A percentile compares a stretch with the other conserved stretches of the same genome.
Evolutionary conservation across 805 yeast genomes (phyloP).

Genomic region (Spathaspora sp.): DNA sequence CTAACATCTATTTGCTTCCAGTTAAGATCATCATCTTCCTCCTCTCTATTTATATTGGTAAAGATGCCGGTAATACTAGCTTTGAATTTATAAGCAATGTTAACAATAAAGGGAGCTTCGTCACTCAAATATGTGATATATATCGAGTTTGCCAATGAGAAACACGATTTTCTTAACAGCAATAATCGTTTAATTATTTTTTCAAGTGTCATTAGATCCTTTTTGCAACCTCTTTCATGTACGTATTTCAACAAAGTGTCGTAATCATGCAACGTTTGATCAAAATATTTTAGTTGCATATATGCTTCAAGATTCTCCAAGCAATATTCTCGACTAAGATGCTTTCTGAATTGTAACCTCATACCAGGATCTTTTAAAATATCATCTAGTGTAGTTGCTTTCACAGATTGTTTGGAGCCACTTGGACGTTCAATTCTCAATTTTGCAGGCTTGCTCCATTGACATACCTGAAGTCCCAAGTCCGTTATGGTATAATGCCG

Average conservation of each 20-base stretch:
- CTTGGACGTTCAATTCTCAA: background rate
- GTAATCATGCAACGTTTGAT: slow-evolving; percentile 43
- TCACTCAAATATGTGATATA: slow-evolving; percentile 61
- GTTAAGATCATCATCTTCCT: background rate
- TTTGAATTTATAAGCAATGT: slow-evolving; percentile 56
- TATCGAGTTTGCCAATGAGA: slow-evolving; percentile 59
- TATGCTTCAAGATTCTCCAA: slow-evolving; percentile 76
- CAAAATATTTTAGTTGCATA: slow-evolving; percentile 52
- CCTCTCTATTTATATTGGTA: background rate
- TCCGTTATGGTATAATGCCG: slow-evolving; percentile 42
- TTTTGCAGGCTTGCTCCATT: slow-evolving; percentile 17
- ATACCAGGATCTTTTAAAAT: slow-evolving; percentile 73
- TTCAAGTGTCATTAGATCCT: background rate
- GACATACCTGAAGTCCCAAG: slow-evolving; percentile 31
- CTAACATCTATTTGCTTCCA: background rate
- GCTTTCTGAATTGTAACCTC: slow-evolving; percentile 62
- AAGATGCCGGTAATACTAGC: slow-evolving; percentile 33
- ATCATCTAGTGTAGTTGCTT: slow-evolving; percentile 25
- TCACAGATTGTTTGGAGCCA: background rate
- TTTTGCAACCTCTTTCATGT: background rate
- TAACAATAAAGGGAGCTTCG: slow-evolving; percentile 68
- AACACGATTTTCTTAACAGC: slow-evolving; percentile 47
- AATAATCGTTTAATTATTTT: background rate
- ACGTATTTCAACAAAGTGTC: slow-evolving; percentile 13
- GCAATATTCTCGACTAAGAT: slow-evolving; percentile 61